Evolutionary conservation across 495 filamentous ascomycete genomes (phyloP), one percentile per base, ranked within the genome.

Genomic region (Tirmania nivea): DNA sequence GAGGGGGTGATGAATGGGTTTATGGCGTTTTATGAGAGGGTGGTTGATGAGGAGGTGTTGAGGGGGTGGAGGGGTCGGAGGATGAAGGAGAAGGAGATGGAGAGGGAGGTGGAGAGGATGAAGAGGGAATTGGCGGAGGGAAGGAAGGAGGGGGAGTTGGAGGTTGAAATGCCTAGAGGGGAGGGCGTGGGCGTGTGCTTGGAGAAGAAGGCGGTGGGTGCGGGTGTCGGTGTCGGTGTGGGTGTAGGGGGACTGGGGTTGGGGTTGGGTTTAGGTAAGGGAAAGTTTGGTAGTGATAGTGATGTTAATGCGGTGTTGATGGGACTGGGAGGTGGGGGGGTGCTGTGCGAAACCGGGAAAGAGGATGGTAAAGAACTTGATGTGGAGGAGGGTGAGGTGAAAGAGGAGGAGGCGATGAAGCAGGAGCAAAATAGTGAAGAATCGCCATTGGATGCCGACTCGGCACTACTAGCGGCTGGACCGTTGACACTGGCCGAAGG

Each of bases 1-100:
- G 72, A 94, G 52, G 70, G 67, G 1, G 84, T 89, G 59, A 77
- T 79, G n/a, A 86, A 83, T 12, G 89, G 82, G 1, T 96, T 95
- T 61, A 95, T 97, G 89, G 72, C 96, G 9, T 95, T 97, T 67
- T 97, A 96, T 60, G 90, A 97, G 61, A 71, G 69, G 34, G 62
- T 78, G n/a, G 68, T 25, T 19, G 25, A n/a, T 19, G 16, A 14
- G 50, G 21, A 34, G 25, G 14, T 10, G 16, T 10, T 11, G 21
- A 10, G 35, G 1, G 25, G 16, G 20, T 17, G 25, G 50, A 35
- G 11, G 50, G 35, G 50, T n/a, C 16, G n/a, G 11, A 51, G 4
- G 31, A n/a, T 17, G 16, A 11, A 19, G 50, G 25, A n/a, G 50
- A n/a, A 14, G 50, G 21, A 34, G 25, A 0, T 19, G 16, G 14